Evolutionary conservation across 1,284 basidiomycete species (phyloP).

Genomic region (Ceratobasidium theobromae): DNA sequence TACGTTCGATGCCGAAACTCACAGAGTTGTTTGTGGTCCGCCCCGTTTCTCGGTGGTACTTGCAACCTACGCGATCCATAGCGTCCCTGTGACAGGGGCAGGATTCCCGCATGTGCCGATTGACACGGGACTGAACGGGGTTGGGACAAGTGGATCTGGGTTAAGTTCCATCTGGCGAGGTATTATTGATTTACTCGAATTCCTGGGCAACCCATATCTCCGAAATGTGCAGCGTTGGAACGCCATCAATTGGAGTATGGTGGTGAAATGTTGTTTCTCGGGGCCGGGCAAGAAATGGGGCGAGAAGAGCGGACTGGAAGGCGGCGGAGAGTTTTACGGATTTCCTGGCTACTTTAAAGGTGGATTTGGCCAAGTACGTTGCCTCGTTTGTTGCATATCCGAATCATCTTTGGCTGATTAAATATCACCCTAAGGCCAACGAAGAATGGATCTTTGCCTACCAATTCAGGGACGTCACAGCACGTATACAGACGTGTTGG

Average conservation of each 20-base stretch:
- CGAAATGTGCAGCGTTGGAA: slow-evolving; percentile 5
- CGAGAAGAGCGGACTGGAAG: neutral
- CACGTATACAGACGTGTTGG: neutral
- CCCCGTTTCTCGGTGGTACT: slow-evolving; percentile 20
- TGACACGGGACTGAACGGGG: slow-evolving; percentile 1
- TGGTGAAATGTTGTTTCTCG: slow-evolving; percentile 16
- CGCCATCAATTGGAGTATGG: slow-evolving; percentile 2
- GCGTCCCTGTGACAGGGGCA: neutral
- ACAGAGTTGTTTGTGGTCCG: neutral
- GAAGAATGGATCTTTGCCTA: slow-evolving; percentile 26
- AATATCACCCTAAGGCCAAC: slow-evolving; percentile 1
- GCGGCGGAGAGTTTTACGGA: slow-evolving; percentile 22
- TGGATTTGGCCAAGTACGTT: neutral
- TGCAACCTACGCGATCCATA: neutral
- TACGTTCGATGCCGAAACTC: slow-evolving; percentile 1
- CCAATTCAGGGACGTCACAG: neutral
- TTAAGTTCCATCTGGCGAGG: slow-evolving; percentile 11
- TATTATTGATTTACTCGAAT: slow-evolving; percentile 17
- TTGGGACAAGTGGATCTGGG: slow-evolving; percentile 10
- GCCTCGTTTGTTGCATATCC: no score
- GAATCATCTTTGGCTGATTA: neutral
- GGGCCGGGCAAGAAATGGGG: slow-evolving; percentile 10
- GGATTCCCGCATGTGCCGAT: slow-evolving; percentile 16
- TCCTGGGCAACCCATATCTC: neutral
- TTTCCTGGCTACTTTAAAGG: slow-evolving; percentile 23